phyloP scores from a whole-genome alignment of 2,329 filamentous ascomycete species.

The Trichoderma polysporum region DNA sequence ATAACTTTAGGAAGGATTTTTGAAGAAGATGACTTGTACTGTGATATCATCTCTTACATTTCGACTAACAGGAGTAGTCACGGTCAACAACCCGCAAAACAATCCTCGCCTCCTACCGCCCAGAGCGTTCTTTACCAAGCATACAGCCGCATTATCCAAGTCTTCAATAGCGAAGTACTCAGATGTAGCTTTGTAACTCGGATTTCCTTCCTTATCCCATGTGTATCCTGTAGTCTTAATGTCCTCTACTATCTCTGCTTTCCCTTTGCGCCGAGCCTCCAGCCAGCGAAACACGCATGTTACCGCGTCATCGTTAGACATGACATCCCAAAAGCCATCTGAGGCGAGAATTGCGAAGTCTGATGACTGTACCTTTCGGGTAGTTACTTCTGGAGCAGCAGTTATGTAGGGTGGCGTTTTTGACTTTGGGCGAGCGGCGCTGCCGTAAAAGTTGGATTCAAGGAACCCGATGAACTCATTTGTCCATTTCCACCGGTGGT shows the following conservation, averaged over 20 bases:
- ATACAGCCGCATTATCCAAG: conserved; percentile 72
- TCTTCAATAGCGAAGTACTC: conserved; percentile 74
- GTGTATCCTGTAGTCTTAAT: conserved; percentile 18
- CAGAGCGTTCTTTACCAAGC: conserved; percentile 76
- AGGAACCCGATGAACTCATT: conserved; percentile 38
- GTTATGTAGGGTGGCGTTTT: conserved; percentile 28
- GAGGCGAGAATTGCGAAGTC: conserved; percentile 25
- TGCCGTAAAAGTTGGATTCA: conserved; percentile 49
- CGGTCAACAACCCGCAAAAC: conserved; percentile 69
- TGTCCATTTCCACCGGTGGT: conserved; percentile 67
- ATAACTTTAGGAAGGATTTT: no score
- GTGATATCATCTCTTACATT: conserved; percentile 71
- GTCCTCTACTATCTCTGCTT: conserved; percentile 27
- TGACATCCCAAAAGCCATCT: conserved; percentile 23
- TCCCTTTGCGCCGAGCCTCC: conserved; percentile 22
- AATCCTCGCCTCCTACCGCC: conserved; percentile 74
- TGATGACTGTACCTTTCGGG: not conserved
- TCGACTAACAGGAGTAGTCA: conserved; percentile 68
- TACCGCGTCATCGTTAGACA: conserved; percentile 22
- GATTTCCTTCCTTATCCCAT: conserved; percentile 26
- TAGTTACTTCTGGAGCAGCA: conserved; percentile 19
- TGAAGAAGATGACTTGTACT: conserved; percentile 74
- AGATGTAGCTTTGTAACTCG: conserved; percentile 29
- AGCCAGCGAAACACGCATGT: conserved; percentile 23
- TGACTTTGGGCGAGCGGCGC: conserved; percentile 41